Base-by-base conservation (phyloP, 139 green algal species). In the Bryopsis sp. region DNA sequence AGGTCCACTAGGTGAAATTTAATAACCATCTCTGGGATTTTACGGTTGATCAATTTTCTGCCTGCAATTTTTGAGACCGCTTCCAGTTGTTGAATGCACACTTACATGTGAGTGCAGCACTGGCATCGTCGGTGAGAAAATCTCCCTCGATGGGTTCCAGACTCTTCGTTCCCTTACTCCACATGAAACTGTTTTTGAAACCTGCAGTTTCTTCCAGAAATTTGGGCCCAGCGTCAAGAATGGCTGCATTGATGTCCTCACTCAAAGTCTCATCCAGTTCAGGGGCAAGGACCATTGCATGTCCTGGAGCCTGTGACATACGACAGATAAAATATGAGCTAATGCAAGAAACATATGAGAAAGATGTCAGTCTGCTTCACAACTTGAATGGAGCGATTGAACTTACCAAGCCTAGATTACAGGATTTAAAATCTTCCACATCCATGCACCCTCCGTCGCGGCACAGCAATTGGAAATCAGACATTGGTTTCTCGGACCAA, bases 381-480 rank as follows among this genome's bases (percentile, higher is more conserved):
- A 39, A 65, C 5, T 26, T 65, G 32, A 15, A 43, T 65, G 31
- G 43, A 65, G 26, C 43, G 32, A 35, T 65, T 46, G 58, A 33
- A 65, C 58, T 47, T 3, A 65, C 31, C 24, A 65, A 26, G 39
- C 58, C 43, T 7, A 46, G n/a, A 5, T 65, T 33, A 33, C 58
- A 65, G 6, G 39, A 31, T 5, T 39, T 7, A 39, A 46, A 65
- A 26, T 65, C 58, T 43, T 5, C n/a, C 7, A 65, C 58, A 24
- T 65, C 58, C 6, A 22, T 39, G 31, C 58, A 65, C 6, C 58
- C 58, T 15, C 58, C 58, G 31, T 22, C 31, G 26, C 4, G 28
- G 31, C 58, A 65, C 15, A 65, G 58, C 28, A 65, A 22, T 39
- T 22, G 26, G 58, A 65, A 65, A 46, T 65, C 58, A 6, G 39